Evolutionary conservation across 495 filamentous ascomycete genomes (phyloP).

Genomic region (Hypoxylon trugodes): DNA sequence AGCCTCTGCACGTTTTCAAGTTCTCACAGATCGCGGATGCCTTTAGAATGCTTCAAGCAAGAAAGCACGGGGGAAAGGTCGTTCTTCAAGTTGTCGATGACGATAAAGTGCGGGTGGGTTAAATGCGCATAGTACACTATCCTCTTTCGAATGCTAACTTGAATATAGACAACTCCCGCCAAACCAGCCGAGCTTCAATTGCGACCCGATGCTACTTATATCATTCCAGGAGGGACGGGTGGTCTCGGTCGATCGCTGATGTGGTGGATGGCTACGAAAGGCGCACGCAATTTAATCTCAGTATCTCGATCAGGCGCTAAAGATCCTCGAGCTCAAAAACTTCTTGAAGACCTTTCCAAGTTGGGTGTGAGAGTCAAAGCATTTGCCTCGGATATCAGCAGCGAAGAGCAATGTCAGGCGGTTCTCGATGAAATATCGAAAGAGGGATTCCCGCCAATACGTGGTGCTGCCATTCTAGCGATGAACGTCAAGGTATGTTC

Average conservation of each 20-base stretch:
- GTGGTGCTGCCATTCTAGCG: constrained; percentile 54
- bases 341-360: constrained; percentile 32
- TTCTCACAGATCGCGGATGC: constrained; percentile 55
- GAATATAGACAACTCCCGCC: constrained; percentile 18
- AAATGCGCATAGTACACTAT: neutral
- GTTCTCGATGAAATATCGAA: constrained; percentile 29
- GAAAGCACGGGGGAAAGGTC: constrained; percentile 62
- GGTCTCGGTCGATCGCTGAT: constrained; percentile 64
- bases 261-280: constrained; percentile 58
- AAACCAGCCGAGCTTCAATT: constrained; percentile 40
- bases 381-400: constrained; percentile 48
- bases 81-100: constrained; percentile 50
- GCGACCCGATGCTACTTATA: constrained; percentile 54
- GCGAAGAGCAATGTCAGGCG: constrained; percentile 22
- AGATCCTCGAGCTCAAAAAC: constrained; percentile 30
- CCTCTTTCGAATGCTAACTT: neutral
- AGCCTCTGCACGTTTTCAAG: constrained; percentile 49
- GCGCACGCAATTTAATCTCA: constrained; percentile 60
- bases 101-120: constrained; percentile 41
- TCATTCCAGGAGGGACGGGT: constrained; percentile 63
- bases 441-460: constrained; percentile 55
- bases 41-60: constrained; percentile 60
- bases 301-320: constrained; percentile 59
- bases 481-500: constrained; percentile 53
- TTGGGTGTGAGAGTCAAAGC: constrained; percentile 34